Conservation (phyloP, 306 rosid genomes). For the Prunus mira region DNA sequence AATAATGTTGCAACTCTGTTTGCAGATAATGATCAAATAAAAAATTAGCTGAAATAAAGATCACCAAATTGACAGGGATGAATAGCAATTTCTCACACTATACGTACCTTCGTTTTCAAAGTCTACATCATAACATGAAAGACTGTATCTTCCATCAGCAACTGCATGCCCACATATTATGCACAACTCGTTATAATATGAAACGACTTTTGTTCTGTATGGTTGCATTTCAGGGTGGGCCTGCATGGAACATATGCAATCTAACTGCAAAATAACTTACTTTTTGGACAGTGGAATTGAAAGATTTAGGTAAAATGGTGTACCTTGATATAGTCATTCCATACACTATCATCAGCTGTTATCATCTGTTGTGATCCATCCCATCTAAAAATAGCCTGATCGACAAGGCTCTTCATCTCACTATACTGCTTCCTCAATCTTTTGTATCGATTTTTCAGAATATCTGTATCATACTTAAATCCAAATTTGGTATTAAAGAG, state of each 20-base stretch:
- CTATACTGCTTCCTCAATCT: conserved; percentile 57
- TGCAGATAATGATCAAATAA: background rate
- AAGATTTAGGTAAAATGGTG: conserved; percentile 1
- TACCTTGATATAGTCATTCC: conserved; percentile 45
- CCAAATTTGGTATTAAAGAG: conserved; percentile 46
- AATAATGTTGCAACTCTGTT: background rate
- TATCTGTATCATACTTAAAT: conserved; percentile 46
- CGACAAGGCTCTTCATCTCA: conserved; percentile 44
- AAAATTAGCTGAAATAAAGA: background rate
- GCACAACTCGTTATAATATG: conserved; percentile 45
- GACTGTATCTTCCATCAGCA: conserved; percentile 67
- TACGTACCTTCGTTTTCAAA: conserved; percentile 25
- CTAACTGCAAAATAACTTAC: background rate
- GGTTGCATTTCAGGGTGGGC: conserved; percentile 42
- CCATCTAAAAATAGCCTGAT: conserved; percentile 48
- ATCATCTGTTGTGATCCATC: conserved; percentile 36
- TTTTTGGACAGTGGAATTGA: conserved; percentile 1
- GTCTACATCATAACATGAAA: conserved; percentile 48
- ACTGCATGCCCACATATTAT: conserved; percentile 52
- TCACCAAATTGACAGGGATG: background rate
- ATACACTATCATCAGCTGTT: conserved; percentile 24
- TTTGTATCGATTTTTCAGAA: conserved; percentile 49
- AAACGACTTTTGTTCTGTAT: conserved; percentile 33
- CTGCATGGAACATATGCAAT: conserved; percentile 35
- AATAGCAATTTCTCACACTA: background rate